A percentile compares a stretch with the other conserved stretches of the same genome.
Evolutionary conservation across 257 asterid genomes (phyloP).

Genomic region (Petrea volubilis): DNA sequence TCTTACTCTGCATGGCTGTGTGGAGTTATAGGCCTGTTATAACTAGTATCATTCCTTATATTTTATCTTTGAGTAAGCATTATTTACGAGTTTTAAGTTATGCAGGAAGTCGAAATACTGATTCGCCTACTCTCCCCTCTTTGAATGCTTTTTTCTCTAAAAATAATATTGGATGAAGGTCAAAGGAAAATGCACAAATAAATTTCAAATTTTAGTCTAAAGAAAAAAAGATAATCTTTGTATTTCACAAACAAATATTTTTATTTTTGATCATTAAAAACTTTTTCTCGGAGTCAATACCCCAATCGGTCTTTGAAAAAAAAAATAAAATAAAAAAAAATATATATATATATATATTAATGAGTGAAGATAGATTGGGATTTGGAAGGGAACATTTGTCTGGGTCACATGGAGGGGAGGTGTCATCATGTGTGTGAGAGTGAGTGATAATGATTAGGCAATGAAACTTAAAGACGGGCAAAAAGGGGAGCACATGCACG

Average conservation of each 20-base stretch:
- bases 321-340: no score
- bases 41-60: slow-evolving; percentile 30
- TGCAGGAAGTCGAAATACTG: background rate
- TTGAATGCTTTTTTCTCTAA: background rate
- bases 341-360: no score
- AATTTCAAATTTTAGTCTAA: no score
- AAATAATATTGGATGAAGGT: no score
- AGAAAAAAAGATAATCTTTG: no score
- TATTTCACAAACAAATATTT: no score
- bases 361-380: slow-evolving; percentile 23
- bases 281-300: no score
- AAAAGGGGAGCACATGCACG: slow-evolving; percentile 31
- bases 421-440: slow-evolving; percentile 27
- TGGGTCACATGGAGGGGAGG: slow-evolving; percentile 22
- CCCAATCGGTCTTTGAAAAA: no score
- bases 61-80: slow-evolving; percentile 8
- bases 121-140: slow-evolving; percentile 1
- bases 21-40: slow-evolving; percentile 9
- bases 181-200: no score
- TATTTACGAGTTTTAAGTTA: background rate
- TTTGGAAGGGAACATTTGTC: slow-evolving; percentile 27
- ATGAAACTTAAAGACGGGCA: slow-evolving; percentile 25
- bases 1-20: slow-evolving; percentile 17
- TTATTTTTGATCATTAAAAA: no score
- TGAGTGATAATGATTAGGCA: slow-evolving; percentile 34